These are phyloP conservation scores for Kluyveromyces marxianus DNA, from an alignment of 1,139 yeast genomes.

Conservation along the genomic window DNA sequence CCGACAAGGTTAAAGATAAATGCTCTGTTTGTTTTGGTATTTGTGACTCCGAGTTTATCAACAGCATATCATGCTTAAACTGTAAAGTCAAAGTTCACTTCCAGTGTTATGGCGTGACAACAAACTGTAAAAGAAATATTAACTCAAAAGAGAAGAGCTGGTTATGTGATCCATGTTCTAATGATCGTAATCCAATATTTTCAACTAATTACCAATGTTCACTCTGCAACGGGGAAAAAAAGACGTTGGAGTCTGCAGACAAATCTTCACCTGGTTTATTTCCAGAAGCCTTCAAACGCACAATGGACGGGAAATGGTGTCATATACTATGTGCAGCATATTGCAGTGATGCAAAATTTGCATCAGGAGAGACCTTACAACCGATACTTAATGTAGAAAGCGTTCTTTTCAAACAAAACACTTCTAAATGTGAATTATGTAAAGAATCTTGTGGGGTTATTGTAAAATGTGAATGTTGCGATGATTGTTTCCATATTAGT, in stretches of 20 bases:
- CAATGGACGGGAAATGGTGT: slow-evolving; percentile 67
- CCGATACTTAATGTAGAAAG: slow-evolving; percentile 34
- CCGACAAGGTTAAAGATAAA: neutral
- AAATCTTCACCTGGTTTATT: slow-evolving; percentile 36
- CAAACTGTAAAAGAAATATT: neutral
- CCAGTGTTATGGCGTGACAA: slow-evolving; percentile 54
- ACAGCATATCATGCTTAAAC: slow-evolving; percentile 40
- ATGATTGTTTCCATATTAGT: slow-evolving; percentile 45
- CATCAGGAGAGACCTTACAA: slow-evolving; percentile 35
- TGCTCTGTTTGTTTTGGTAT: slow-evolving; percentile 14
- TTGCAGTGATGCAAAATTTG: slow-evolving; percentile 37
- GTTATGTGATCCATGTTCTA: slow-evolving; percentile 80
- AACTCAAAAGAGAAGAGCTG: slow-evolving; percentile 38
- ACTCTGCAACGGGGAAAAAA: slow-evolving; percentile 53
- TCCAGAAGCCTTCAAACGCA: slow-evolving; percentile 69
- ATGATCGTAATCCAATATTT: slow-evolving; percentile 54
- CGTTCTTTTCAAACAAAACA: slow-evolving; percentile 23
- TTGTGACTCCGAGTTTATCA: too few species aligned
- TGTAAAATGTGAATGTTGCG: slow-evolving; percentile 38
- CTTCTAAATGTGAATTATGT: slow-evolving; percentile 37
- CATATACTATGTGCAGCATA: slow-evolving; percentile 72
- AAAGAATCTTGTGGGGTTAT: slow-evolving; percentile 36
- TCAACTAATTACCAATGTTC: slow-evolving; percentile 58
- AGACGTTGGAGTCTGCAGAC: slow-evolving; percentile 40
- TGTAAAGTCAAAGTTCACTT: slow-evolving; percentile 73